Base-by-base conservation (phyloP, 345 rosid genomes). In the Odontarrhena argentea region DNA sequence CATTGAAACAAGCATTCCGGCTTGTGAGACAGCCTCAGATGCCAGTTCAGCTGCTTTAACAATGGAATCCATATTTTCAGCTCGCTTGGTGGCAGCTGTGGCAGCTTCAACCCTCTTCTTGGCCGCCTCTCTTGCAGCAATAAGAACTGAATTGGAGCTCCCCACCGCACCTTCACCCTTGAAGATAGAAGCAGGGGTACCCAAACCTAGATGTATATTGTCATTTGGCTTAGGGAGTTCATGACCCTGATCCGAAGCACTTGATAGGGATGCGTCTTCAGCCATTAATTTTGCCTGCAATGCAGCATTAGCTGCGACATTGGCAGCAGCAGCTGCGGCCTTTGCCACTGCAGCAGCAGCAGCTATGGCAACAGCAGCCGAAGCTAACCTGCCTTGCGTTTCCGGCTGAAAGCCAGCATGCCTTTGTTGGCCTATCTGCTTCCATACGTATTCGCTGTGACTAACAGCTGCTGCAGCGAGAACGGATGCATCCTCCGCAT, bases 261-360 rank as follows among this genome's bases (percentile, higher is more conserved):
- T 72, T 44, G 81, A 76, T 75, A 63, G 53, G 26, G 79, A 75
- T 69, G 87, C 91, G 81, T 89, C 99, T 68, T 95, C 96, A 73
- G 96, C 96, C 93, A 91, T 84, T 59, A 87, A 47, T 81, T 89
- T 91, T 28, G 96, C 94, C 80, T 91, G 99, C 68, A 95, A 70
- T 45, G 99, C 97, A 63, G 99, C 97, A 84, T 77, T 81, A 25
- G 93, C 83, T 64, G 99, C 97, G 44, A 95, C 96, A 76, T 80
- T 87, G 60, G 97, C 96, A 48, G 96, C 96, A 9, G 97, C 97
- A 55, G 99, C 94, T 50, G 99, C 99, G 9, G 96, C 97, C 74
- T 85, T 91, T 38, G 98, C 99, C 78, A 91, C 96, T 41, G 99
- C 86, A 71, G 96, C 89, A 2, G 99, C 98, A 28, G 95, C 89